Evolutionary conservation across 345 rosid genomes (phyloP), one percentile per base, ranked within the genome.

Genomic region (Eucalyptus globulus): DNA sequence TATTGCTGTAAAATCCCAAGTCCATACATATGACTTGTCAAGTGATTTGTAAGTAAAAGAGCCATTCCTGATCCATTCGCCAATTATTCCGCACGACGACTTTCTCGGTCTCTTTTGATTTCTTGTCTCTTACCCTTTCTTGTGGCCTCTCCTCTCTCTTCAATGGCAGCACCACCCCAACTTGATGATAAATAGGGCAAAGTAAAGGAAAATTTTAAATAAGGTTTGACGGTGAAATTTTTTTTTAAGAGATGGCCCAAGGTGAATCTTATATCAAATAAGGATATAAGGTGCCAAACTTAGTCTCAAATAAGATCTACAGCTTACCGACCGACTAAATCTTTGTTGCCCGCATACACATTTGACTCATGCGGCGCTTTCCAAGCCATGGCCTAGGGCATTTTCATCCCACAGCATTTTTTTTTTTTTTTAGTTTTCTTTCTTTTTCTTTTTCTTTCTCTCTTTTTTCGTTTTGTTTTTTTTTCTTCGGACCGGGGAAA

Each of bases 241-340:
- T 62, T 60, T 60, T 62, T 58, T 7, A 58, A 5, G 11, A 58
- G 29, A 58, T 0, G 6, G 65, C 65, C 13, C 14, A 58, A 26
- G 1, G 65, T 26, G n/a, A 27, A 58, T 11, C 11, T 58, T 58
- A 0, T 58, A 11, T 58, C 65, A 58, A 24, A 26, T 58, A 58
- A 58, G 65, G 14, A 3, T 58, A 58, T 26, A 58, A 53, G 58
- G 24, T 54, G 58, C 5, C 11, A 58, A 58, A 58, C 65, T 58
- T 58, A 58, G 65, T 58, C n/a, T 26, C 65, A 58, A 58, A 58
- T 58, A 58, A 58, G n/a, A 58, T 26, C n/a, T 26, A 26, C 12
- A 58, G n/a, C 65, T 58, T 0, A 58, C 29, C 14, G 1, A 7
- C 3, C 3, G 3, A 1, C 65, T 58, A 26, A 2, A 58, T 26